These are phyloP conservation scores for Myriosclerotinia curreyana DNA, from an alignment of 2,329 filamentous ascomycete species.

Conservation along the genomic window DNA sequence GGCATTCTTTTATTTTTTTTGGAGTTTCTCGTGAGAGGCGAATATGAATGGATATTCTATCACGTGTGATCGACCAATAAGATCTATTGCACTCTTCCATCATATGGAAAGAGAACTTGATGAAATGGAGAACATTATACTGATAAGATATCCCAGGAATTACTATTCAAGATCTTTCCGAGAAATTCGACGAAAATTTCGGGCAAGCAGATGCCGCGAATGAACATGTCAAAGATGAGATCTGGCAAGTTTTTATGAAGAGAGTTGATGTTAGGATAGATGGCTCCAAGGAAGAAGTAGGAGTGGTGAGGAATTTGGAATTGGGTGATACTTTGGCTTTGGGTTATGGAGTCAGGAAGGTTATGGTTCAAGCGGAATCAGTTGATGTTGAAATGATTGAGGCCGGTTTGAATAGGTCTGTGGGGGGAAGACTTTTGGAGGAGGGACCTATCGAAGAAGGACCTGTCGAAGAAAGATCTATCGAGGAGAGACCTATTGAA, in stretches of 20 bases:
- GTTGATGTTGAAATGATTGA: conserved; percentile 5
- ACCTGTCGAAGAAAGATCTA: too few species aligned
- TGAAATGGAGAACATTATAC: neutral
- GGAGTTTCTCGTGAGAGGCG: neutral
- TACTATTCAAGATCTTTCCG: conserved; percentile 24
- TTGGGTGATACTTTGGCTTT: conserved; percentile 15
- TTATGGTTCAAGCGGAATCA: conserved; percentile 3
- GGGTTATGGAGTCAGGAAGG: conserved; percentile 22
- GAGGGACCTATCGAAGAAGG: too few species aligned
- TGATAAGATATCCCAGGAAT: conserved; percentile 21
- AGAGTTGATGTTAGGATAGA: conserved; percentile 18
- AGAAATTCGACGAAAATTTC: conserved; percentile 15
- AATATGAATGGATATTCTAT: conserved; percentile 3
- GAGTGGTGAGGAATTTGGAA: conserved; percentile 14
- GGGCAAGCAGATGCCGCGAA: conserved; percentile 1
- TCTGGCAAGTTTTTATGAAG: conserved; percentile 24
- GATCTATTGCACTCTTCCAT: neutral
- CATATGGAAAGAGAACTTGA: neutral
- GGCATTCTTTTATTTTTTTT: neutral
- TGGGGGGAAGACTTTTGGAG: too few species aligned
- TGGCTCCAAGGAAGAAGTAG: conserved; percentile 8
- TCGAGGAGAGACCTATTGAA: neutral
- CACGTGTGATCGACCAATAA: conserved; percentile 19
- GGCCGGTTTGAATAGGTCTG: neutral
- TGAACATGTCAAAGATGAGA: conserved; percentile 16